Percentiles rank a stretch among this genome's conserved stretches.
Conservation (phyloP, 2,329 filamentous ascomycete genomes). For the Colletotrichum sp. region DNA sequence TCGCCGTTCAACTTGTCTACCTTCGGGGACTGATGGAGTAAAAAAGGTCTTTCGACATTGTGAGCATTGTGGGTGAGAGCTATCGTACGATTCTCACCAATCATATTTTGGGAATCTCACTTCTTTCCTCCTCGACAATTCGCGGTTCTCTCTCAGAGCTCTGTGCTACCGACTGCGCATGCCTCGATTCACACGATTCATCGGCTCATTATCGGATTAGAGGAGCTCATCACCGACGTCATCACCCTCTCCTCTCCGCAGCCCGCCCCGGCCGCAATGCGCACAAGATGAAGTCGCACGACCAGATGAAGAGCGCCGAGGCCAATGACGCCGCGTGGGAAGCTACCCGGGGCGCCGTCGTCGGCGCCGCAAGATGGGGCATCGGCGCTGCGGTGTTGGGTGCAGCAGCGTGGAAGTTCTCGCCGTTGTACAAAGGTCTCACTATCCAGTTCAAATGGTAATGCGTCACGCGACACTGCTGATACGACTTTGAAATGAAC, state of each 20-base stretch:
- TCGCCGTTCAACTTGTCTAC: not conserved
- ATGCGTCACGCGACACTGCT: constrained; percentile 29
- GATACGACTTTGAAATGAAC: not conserved
- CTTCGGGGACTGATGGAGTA: constrained; percentile 16
- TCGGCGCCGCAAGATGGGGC: constrained; percentile 77
- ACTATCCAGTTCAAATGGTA: constrained; percentile 82
- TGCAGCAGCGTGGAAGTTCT: constrained; percentile 65
- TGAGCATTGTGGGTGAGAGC: not conserved
- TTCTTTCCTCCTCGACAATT: not conserved
- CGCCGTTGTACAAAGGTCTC: constrained; percentile 73
- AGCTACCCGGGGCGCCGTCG: constrained; percentile 68
- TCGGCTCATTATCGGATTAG: not conserved
- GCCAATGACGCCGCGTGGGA: constrained; percentile 74
- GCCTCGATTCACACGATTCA: not conserved
- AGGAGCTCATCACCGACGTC: constrained; percentile 1
- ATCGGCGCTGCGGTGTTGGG: constrained; percentile 66
- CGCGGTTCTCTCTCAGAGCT: not conserved
- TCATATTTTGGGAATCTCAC: not conserved
- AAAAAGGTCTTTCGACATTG: not conserved
- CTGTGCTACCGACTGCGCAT: not conserved
- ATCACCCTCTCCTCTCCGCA: not conserved
- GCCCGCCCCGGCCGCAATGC: not conserved
- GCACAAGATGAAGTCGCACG: constrained; percentile 52
- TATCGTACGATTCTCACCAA: constrained; percentile 17
- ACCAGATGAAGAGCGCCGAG: constrained; percentile 67